These are phyloP conservation scores for Aspergillus luchuensis DNA, from an alignment of 2,329 filamentous ascomycete species.

Conservation along the genomic window DNA sequence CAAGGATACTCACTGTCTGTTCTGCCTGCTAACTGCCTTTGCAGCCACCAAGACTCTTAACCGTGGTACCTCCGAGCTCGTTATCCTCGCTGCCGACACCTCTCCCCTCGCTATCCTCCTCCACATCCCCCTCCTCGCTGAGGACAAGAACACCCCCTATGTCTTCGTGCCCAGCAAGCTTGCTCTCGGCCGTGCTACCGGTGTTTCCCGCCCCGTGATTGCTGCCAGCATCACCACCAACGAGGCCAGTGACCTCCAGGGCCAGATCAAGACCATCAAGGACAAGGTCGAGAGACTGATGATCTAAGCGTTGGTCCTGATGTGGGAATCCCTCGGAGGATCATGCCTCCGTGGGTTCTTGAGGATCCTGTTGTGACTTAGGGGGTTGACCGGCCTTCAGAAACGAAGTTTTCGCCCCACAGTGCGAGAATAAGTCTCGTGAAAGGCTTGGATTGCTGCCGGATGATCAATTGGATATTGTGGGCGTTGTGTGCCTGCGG, in stretches of 20 bases:
- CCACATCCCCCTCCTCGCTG: conserved; percentile 83
- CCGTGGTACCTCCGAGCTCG: conserved; percentile 85
- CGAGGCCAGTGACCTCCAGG: conserved; percentile 82
- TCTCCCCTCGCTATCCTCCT: conserved; percentile 83
- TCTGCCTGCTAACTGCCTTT: conserved; percentile 8
- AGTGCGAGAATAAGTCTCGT: too few relatives aligned
- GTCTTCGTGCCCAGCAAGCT: conserved; percentile 77
- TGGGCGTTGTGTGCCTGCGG: too few relatives aligned
- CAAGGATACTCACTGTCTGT: conserved; percentile 9
- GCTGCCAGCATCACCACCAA: conserved; percentile 87
- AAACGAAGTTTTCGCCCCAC: too few relatives aligned
- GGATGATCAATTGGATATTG: too few relatives aligned
- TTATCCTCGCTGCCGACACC: conserved; percentile 87
- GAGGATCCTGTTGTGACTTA: neutral
- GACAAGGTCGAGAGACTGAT: conserved; percentile 95
- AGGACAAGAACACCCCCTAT: conserved; percentile 73
- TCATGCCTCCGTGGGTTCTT: neutral
- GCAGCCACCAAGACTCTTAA: conserved; percentile 80
- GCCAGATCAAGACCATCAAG: conserved; percentile 84
- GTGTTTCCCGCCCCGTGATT: conserved; percentile 86
- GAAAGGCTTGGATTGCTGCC: too few relatives aligned
- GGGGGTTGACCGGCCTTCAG: neutral
- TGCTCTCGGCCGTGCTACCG: conserved; percentile 83
- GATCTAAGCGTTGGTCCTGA: conserved; percentile 62
- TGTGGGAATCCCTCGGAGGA: neutral